Conservation (phyloP, 208 protist species). For the Entamoeba histolytica region DNA sequence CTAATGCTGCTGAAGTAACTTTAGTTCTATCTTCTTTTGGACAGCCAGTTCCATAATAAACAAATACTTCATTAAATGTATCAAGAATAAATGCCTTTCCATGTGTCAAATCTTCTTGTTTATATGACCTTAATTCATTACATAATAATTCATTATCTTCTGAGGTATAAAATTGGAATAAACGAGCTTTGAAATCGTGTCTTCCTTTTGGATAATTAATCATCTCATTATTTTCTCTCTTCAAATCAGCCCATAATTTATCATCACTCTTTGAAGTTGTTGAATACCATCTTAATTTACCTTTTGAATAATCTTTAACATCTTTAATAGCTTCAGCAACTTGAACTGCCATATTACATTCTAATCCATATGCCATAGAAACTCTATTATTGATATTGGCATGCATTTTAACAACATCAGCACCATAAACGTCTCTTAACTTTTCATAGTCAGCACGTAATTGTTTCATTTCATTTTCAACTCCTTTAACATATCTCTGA, state of each 20-base stretch:
- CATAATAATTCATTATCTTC: background rate
- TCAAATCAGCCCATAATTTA: background rate
- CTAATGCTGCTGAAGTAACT: background rate
- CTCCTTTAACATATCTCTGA: background rate
- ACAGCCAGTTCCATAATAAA: background rate
- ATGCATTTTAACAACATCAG: background rate
- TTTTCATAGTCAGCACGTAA: background rate
- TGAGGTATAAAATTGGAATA: background rate
- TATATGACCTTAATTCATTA: background rate
- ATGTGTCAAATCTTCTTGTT: background rate
- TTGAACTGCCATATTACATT: background rate
- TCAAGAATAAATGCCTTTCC: background rate
- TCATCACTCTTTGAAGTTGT: background rate
- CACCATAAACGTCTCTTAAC: background rate
- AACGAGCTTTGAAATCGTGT: background rate
- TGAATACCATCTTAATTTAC: background rate
- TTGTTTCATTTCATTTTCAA: background rate
- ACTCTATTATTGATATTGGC: background rate
- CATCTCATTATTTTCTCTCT: background rate
- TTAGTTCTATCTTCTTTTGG: background rate
- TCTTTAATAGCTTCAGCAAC: background rate
- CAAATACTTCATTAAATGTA: background rate
- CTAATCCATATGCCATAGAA: background rate
- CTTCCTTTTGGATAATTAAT: background rate
- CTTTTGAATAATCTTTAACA: background rate